Evolutionary conservation across 768 basidiomycete species (phyloP).

Genomic region (Clavaria fumosa): DNA sequence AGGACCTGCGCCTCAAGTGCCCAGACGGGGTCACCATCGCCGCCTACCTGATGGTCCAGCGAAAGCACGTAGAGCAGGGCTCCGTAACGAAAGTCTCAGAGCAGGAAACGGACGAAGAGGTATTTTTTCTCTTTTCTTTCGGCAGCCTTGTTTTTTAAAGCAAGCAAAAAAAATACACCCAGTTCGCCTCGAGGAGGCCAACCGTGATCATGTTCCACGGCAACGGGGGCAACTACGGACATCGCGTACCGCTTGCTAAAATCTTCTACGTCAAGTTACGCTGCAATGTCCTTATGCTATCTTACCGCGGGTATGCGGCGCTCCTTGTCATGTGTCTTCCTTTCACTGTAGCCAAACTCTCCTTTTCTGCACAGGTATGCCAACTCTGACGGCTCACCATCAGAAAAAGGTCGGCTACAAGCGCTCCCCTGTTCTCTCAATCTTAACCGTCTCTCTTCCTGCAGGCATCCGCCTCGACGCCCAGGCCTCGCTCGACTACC

Average conservation of each 20-base stretch:
- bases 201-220: slow-evolving; percentile 93
- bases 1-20: slow-evolving; percentile 57
- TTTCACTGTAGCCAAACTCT: background rate
- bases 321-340: background rate
- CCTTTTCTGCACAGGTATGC: slow-evolving; percentile 54
- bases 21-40: slow-evolving; percentile 56
- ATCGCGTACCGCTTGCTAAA: slow-evolving; percentile 76
- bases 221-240: slow-evolving; percentile 76
- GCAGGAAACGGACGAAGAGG: slow-evolving; percentile 43
- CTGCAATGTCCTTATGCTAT: slow-evolving; percentile 90
- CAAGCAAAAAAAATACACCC: no score
- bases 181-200: slow-evolving; percentile 44
- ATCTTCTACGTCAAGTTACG: slow-evolving; percentile 71
- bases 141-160: background rate
- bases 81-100: slow-evolving; percentile 21
- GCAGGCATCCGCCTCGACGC: slow-evolving; percentile 76
- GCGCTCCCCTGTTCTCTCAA: background rate
- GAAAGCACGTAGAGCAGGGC: slow-evolving; percentile 28
- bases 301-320: slow-evolving; percentile 81
- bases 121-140: slow-evolving; percentile 14
- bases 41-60: slow-evolving; percentile 65
- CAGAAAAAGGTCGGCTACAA: slow-evolving; percentile 50
- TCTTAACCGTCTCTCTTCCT: background rate
- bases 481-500: slow-evolving; percentile 65
- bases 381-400: slow-evolving; percentile 71